Conservation (phyloP, 257 asterid genomes). For the Nyctanthes arbortristis region DNA sequence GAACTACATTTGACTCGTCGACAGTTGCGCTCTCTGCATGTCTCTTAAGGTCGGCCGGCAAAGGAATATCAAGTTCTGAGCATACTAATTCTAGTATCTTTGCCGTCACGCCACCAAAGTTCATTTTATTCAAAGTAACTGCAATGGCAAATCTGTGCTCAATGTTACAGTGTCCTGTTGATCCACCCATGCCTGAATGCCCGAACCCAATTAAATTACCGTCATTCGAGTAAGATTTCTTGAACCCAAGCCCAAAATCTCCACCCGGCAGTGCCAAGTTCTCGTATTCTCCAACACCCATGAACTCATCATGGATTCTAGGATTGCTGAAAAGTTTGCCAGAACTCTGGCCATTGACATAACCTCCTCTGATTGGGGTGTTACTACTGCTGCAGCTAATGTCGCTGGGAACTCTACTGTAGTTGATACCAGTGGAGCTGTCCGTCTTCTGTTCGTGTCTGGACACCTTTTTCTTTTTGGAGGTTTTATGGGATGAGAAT, state of each 20-base stretch:
- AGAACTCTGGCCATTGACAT: slow-evolving; percentile 1
- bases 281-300: slow-evolving; percentile 77
- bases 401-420: slow-evolving; percentile 52
- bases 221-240: slow-evolving; percentile 61
- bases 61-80: slow-evolving; percentile 78
- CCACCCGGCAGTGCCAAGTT: slow-evolving; percentile 54
- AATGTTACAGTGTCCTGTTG: slow-evolving; percentile 74
- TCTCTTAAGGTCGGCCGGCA: slow-evolving; percentile 66
- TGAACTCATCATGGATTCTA: slow-evolving; percentile 70
- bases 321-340: slow-evolving; percentile 56
- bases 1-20: slow-evolving; percentile 34
- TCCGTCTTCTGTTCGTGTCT: slow-evolving; percentile 21
- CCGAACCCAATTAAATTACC: slow-evolving; percentile 80
- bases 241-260: slow-evolving; percentile 87
- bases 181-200: slow-evolving; percentile 97
- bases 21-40: slow-evolving; percentile 49
- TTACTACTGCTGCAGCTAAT: slow-evolving; percentile 12
- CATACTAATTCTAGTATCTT: slow-evolving; percentile 75
- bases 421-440: slow-evolving; percentile 28
- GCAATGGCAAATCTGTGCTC: slow-evolving; percentile 72
- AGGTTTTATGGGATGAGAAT: slow-evolving; percentile 41
- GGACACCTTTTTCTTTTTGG: slow-evolving; percentile 48
- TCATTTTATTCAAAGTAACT: slow-evolving; percentile 83
- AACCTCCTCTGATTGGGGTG: slow-evolving; percentile 7
- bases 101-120: slow-evolving; percentile 79